Evolutionary conservation across 2,329 filamentous ascomycete genomes (phyloP), one percentile per base, ranked within the genome.

Genomic region (Trichoderma sp.): DNA sequence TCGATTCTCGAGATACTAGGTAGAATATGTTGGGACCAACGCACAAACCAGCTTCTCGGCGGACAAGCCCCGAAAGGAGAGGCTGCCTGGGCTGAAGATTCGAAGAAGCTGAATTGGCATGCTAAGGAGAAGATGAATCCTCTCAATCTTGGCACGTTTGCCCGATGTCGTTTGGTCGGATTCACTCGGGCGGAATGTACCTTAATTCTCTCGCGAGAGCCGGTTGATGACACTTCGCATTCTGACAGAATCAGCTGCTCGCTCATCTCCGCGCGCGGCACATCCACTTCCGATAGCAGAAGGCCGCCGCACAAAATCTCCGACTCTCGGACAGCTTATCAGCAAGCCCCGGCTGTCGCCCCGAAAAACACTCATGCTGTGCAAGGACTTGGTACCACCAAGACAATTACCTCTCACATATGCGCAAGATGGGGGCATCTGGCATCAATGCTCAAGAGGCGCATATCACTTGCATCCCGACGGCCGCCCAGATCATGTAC

Each of bases 271-370:
- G 59, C n/a, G 47, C 34, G 14, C 39, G 50, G 48, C 19, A 39
- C 24, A 55, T 26, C 48, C 50, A 55, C 48, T 63, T 55, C 59
- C 60, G 60, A 63, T 30, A 47, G 45, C 21, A 57, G 61, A 39
- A 39, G 52, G 19, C 52, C 44, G 51, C 52, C 61, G 43, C 51
- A 56, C 61, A 57, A 57, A 64, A 57, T 56, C 61, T 64, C 61
- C 61, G 61, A 64, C 30, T 43, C 60, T 43, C 57, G 60, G 50
- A 52, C 41, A 41, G 45, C 48, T 62, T 62, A 62, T 63, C 60
- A 39, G 34, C 34, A 39, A 39, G 19, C 41, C 41, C 50, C 60
- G 60, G 60, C 43, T 63, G 60, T 63, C 50, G 60, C 60, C 55
- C 59, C 30, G 47, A 39, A 3, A 39, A 39, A 1, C 30, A 52